Base-by-base conservation (phyloP, 108 stramenopile genomes). In the Nitzschia sp. region DNA sequence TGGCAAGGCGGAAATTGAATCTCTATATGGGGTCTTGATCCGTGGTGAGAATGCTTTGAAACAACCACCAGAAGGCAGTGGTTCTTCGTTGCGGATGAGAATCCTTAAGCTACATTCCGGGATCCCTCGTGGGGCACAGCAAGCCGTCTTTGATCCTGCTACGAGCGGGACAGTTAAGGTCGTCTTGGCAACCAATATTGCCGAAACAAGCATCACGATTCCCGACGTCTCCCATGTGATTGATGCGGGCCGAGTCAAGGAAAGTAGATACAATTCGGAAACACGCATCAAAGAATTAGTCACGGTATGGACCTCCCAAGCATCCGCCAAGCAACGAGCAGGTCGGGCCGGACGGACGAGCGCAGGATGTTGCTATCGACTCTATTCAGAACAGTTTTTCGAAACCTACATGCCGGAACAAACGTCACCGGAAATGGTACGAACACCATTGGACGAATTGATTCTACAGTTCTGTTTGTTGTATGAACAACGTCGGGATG, bases 131-230 rank as follows among this genome's bases (percentile, higher is more conserved):
- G 26, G 59, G 8, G 82, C 88, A 65, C 91, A 95, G 76, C 74
- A 83, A 48, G 72, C 72, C 23, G 87, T 87, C 34, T 92, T 92
- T 66, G 46, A 65, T 32, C 75, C 71, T 45, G 54, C 81, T 0
- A 66, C 46, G 18, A 28, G n/a, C 9, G 87, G 90, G 1, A 70
- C 74, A 33, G 51, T 78, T 51, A 97, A 98, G 68, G 81, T 98
- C 0, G 79, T 94, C 15, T 70, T 95, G 60, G 34, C 47, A 0
- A 74, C 73, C 55, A 74, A 97, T 77, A 95, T 98, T 45, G 94
- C 94, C 2, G 96, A 97, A 78, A 97, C 96, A 5, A 90, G 88
- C 49, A 86, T 99, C 53, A 99, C 99, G 19, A 96, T 99, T 73
- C 89, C 92, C 30, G 98, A 98, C 84, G 87, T 89, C 1, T 31